phyloP scores from a whole-genome alignment of 345 rosid genomes.

The Heritiera fomes region DNA sequence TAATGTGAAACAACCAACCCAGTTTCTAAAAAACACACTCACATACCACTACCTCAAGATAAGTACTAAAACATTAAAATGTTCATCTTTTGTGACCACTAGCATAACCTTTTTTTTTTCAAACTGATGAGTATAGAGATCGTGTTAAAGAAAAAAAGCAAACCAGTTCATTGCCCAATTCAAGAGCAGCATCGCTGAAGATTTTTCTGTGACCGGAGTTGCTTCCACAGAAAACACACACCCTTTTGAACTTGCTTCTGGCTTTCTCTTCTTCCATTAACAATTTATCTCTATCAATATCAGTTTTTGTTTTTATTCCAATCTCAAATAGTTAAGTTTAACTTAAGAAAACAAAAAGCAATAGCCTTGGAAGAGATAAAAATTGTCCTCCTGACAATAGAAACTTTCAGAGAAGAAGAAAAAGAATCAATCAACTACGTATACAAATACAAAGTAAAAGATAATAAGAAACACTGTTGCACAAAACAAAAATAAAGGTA shows the following conservation, averaged over 20 bases:
- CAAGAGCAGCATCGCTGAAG: constrained; percentile 88
- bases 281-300: constrained; percentile 13
- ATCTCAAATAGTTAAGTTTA: constrained; percentile 26
- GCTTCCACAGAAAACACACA: constrained; percentile 98
- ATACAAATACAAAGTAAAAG: neutral
- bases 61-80: constrained; percentile 10
- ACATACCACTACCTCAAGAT: neutral
- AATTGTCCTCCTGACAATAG: neutral
- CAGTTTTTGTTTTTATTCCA: constrained; percentile 21
- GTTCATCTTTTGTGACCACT: neutral
- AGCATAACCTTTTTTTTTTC: neutral
- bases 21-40: constrained; percentile 11
- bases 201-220: constrained; percentile 75
- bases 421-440: constrained; percentile 19
- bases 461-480: neutral
- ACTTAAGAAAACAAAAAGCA: constrained; percentile 22
- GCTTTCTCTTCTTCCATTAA: constrained; percentile 56
- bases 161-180: constrained; percentile 95
- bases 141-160: constrained; percentile 29
- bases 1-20: constrained; percentile 9
- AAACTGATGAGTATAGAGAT: constrained; percentile 14
- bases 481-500: too few species aligned
- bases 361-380: constrained; percentile 28
- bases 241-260: constrained; percentile 63
- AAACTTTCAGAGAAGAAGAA: constrained; percentile 20